Evolutionary conservation across 1,139 yeast genomes (phyloP).

Genomic region (Geotrichum citri-aurantii): DNA sequence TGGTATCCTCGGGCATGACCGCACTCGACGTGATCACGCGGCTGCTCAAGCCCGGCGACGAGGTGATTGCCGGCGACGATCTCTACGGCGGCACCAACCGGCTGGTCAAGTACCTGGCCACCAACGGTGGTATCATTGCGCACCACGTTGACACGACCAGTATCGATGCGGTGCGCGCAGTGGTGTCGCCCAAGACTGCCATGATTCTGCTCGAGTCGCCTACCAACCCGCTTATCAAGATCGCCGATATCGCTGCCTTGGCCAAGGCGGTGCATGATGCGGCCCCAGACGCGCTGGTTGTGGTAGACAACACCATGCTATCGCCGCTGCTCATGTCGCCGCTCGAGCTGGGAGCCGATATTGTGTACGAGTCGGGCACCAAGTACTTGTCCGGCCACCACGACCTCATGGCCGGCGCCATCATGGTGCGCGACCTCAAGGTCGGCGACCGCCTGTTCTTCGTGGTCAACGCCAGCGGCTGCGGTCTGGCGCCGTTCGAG

Average conservation of each 20-base stretch:
- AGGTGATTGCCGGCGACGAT: conserved; percentile 89
- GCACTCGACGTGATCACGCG: conserved; percentile 80
- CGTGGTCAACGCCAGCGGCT: conserved; percentile 83
- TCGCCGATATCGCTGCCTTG: conserved; percentile 68
- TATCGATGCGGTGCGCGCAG: conserved; percentile 46
- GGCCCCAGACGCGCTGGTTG: conserved; percentile 67
- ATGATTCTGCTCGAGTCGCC: conserved; percentile 85
- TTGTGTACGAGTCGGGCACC: conserved; percentile 89
- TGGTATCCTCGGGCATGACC: conserved; percentile 90
- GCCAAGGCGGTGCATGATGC: conserved; percentile 58
- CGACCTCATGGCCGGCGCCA: conserved; percentile 90
- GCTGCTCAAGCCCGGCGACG: conserved; percentile 68
- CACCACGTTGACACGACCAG: conserved; percentile 80
- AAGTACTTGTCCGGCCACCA: conserved; percentile 91
- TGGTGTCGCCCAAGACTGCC: conserved; percentile 47
- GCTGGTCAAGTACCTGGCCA: conserved; percentile 64
- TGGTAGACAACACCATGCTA: conserved; percentile 95
- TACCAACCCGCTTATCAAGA: conserved; percentile 85
- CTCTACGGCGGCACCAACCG: conserved; percentile 91
- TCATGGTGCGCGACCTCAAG: conserved; percentile 59
- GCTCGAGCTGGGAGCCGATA: conserved; percentile 77
- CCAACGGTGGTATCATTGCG: conserved; percentile 62
- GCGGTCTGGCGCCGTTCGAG: conserved; percentile 87
- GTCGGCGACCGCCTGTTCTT: conserved; percentile 66
- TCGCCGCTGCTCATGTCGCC: conserved; percentile 84